Conservation (phyloP, 2,329 filamentous ascomycete genomes). For the Mariannaea elegans region DNA sequence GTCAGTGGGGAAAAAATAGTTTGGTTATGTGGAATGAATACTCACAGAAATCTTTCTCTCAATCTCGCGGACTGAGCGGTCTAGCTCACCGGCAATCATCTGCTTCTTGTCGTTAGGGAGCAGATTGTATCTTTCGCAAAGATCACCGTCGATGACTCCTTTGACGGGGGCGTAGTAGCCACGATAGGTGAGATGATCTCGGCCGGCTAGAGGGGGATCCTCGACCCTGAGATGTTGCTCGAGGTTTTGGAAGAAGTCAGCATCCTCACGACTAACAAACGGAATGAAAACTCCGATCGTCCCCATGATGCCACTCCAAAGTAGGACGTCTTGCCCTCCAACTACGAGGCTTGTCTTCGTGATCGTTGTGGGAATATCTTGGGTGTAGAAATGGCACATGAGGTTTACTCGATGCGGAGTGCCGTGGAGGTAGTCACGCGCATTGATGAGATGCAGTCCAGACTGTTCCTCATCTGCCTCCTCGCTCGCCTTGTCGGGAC, state of each 20-base stretch:
- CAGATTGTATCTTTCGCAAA: constrained; percentile 90
- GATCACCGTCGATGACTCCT: constrained; percentile 94
- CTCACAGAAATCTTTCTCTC: constrained; percentile 89
- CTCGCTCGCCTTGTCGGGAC: constrained; percentile 84
- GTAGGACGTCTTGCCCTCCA: constrained; percentile 87
- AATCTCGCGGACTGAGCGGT: constrained; percentile 90
- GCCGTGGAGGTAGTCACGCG: constrained; percentile 88
- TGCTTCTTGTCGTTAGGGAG: constrained; percentile 90
- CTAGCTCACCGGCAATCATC: constrained; percentile 92
- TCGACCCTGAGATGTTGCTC: constrained; percentile 88
- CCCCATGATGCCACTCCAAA: constrained; percentile 95
- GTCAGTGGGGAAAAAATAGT: constrained; percentile 34
- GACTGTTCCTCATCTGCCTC: constrained; percentile 93
- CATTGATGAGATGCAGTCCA: constrained; percentile 89
- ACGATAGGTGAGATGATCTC: constrained; percentile 95
- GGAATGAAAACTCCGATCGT: constrained; percentile 94
- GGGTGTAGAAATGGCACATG: constrained; percentile 87
- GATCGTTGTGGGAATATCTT: constrained; percentile 92
- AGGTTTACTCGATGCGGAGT: constrained; percentile 85
- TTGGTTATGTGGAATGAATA: constrained; percentile 13
- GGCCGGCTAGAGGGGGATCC: constrained; percentile 86
- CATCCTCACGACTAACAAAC: constrained; percentile 89
- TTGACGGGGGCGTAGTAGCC: constrained; percentile 97
- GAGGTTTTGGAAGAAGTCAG: constrained; percentile 96
- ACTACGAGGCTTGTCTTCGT: constrained; percentile 90